Base-by-base conservation (phyloP, 805 yeast genomes). In the Metschnikowia cubensis region DNA sequence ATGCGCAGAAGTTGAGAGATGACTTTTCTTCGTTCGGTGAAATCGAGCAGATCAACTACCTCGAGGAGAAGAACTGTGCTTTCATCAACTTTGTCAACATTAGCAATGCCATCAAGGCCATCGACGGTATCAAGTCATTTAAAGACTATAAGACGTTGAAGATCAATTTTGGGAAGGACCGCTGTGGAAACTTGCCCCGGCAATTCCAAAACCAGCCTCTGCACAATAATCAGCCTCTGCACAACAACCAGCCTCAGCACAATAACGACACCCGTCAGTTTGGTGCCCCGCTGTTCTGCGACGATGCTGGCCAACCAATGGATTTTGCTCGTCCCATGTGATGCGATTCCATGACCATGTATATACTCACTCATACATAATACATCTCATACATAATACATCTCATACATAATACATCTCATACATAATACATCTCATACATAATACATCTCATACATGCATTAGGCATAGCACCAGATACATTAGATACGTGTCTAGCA, bases 171-270 rank as follows among this genome's bases (percentile, higher is more conserved):
- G 68, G 68, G 29, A 64, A 64, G 51, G 68, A 64, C 53, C 79
- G 99, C 62, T 92, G 98, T 68, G 98, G 97, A 31, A 89, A 91
- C 63, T 83, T 89, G 52, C 97, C 97, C 45, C 79, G 96, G 62
- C 92, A 85, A 65, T 82, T 82, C 52, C 77, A 73, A 56, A 69
- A 65, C 56, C 69, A 64, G 46, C 20, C 18, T 8, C 37, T n/a
- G 37, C 37, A 20, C 35, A 31, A 17, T 10, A n/a, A 3, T 11
- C 29, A 25, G 11, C 29, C 29, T 8, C 4, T 25, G 4, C 29
- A 25, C 29, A 25, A 25, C 29, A 69, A 65, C 56, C 69, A 64
- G 46, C 20, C 18, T 8, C 45, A 33, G 45, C 37, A 20, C 36
- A 31, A 17, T 10, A n/a, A 15, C 10, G 45, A 34, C 45, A 20